Evolutionary conservation across 1,284 basidiomycete genomes (phyloP), one percentile per base, ranked within the genome.

Genomic region (Ceratobasidium sp.): DNA sequence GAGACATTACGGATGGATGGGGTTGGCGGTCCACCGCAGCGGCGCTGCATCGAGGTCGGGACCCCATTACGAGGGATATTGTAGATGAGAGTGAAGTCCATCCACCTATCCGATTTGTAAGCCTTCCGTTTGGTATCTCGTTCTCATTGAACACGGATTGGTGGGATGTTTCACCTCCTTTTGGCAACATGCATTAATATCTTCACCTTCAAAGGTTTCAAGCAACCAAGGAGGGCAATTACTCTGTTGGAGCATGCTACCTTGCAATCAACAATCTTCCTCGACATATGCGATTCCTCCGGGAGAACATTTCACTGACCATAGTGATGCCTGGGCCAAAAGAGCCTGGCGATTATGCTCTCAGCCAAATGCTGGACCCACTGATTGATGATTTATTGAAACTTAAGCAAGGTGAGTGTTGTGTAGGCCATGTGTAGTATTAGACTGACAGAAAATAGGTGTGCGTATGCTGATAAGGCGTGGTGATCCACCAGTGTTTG

Each of bases 271-370:
- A 62, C 49, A 77, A 74, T 29, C 11, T 74, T 0, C 76, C 76
- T 5, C 25, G 54, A 19, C 76, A 70, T 59, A n/a, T 77, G 4
- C 68, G 76, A 0, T 64, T 54, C 17, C 46, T 69, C 0, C 44
- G 54, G 0, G 68, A 77, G n/a, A 71, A 77, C 29, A 71, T 77
- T 34, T 61, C 34, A 0, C 44, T 76, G 17, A 13, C 32, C 15
- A 29, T 68, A 1, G 37, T 73, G 19, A 71, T 73, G 51, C 68
- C 76, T 29, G 76, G 76, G 0, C 76, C 76, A 19, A 59, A 73
- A 1, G 61, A 69, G 17, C 76, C 68, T 4, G 43, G 19, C 13
- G 44, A 34, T 5, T 69, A 73, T 32, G 66, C 49, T 2, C 44
- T 73, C 15, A 46, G 52, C 19, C 76, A 76, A 19, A 68, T 69